A percentile compares a stretch with the other conserved stretches of the same genome.
These are phyloP conservation scores for Backusella psychrophila DNA, from an alignment of 192 early-diverging fungal species.

Conservation along the genomic window DNA sequence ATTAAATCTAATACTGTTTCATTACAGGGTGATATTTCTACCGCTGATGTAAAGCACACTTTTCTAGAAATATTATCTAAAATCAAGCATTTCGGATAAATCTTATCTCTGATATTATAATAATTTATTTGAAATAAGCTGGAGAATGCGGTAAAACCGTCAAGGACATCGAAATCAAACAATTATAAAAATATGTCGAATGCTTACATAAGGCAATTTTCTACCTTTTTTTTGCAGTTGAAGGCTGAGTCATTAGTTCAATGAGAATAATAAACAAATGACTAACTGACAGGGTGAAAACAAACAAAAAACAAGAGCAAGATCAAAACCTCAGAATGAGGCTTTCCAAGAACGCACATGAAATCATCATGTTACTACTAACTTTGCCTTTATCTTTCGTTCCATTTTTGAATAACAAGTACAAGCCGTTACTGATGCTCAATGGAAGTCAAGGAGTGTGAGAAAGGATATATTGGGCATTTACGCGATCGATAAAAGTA, in stretches of 20 bases:
- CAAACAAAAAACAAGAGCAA: too few relatives aligned
- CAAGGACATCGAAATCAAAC: background rate
- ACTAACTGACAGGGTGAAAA: background rate
- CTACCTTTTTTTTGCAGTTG: background rate
- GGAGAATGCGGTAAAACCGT: too few relatives aligned
- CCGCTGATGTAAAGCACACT: background rate
- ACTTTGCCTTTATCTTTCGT: too few relatives aligned
- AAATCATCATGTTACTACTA: too few relatives aligned
- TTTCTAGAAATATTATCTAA: background rate
- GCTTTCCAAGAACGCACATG: too few relatives aligned
- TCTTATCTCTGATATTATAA: background rate
- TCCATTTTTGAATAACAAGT: too few relatives aligned
- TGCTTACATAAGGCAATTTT: background rate
- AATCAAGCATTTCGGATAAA: background rate
- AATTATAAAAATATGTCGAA: background rate
- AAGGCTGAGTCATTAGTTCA: background rate
- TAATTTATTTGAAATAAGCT: too few relatives aligned
- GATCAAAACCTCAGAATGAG: too few relatives aligned
- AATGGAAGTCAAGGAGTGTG: too few relatives aligned
- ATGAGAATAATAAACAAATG: background rate
- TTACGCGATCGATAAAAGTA: too few relatives aligned
- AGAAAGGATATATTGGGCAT: too few relatives aligned
- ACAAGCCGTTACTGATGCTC: too few relatives aligned
- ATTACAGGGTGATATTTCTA: background rate
- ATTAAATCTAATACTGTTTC: background rate